A percentile compares a stretch with the other conserved stretches of the same genome.
phyloP scores from a whole-genome alignment of 148 eudicot genomes.

The Salicornia ramosissima region DNA sequence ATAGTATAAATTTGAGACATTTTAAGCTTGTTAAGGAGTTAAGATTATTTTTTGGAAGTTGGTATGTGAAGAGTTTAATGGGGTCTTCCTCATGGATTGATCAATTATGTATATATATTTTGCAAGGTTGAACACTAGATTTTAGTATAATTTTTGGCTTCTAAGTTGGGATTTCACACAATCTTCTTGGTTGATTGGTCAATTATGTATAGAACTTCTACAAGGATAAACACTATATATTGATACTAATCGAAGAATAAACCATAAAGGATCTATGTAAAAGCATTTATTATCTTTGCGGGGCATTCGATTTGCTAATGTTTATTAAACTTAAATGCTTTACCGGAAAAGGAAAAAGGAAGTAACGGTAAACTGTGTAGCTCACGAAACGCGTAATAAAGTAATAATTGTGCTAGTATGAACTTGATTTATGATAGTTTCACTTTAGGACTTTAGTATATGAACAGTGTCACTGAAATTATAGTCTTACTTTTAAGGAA shows the following conservation, averaged over 20 bases:
- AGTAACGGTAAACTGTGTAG: background rate
- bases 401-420: too few species aligned
- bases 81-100: background rate
- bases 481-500: too few species aligned
- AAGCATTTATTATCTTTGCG: too few species aligned
- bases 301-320: background rate
- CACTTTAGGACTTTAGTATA: too few species aligned
- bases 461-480: too few species aligned
- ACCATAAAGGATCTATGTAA: background rate
- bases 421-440: background rate
- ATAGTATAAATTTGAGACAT: background rate
- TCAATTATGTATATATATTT: too few species aligned
- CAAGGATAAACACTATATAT: too few species aligned
- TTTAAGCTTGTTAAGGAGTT: background rate
- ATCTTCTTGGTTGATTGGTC: too few species aligned
- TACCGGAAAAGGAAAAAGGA: background rate
- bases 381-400: background rate
- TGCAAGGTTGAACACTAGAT: too few species aligned
- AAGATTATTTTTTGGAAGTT: background rate
- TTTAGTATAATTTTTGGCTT: too few species aligned
- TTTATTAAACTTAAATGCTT: background rate
- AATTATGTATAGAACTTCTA: too few species aligned
- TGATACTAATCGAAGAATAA: background rate
- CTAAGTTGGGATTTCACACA: too few species aligned
- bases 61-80: background rate